phyloP scores from a whole-genome alignment of 345 rosid species.

The Populus davidiana region DNA sequence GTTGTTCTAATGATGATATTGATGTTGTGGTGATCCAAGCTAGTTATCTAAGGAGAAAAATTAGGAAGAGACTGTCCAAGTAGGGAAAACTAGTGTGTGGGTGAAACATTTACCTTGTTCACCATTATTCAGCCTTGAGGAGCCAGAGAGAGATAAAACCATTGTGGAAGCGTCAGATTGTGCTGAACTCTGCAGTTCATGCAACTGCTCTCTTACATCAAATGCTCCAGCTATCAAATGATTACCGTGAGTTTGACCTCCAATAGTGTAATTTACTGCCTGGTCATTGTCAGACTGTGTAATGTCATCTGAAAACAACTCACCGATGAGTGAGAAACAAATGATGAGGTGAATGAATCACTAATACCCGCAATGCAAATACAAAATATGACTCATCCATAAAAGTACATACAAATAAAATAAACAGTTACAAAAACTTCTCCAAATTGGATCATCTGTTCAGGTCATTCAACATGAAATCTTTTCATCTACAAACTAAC shows the following conservation, averaged over 20 bases:
- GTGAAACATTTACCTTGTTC: conserved; percentile 31
- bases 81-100: neutral
- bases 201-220: conserved; percentile 27
- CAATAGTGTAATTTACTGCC: conserved; percentile 22
- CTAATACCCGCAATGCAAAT: neutral
- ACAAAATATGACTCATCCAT: neutral
- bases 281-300: conserved; percentile 45
- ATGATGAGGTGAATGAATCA: neutral
- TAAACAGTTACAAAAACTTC: neutral
- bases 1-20: too few relatives aligned
- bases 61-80: neutral
- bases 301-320: conserved; percentile 63
- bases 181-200: conserved; percentile 12
- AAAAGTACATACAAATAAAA: neutral
- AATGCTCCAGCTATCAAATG: conserved; percentile 14
- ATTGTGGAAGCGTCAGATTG: conserved; percentile 12
- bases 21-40: too few relatives aligned
- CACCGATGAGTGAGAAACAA: conserved; percentile 2
- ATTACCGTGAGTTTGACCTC: conserved; percentile 20
- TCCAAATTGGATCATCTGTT: neutral
- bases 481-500: neutral
- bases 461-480: neutral
- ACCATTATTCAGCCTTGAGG: neutral
- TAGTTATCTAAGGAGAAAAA: neutral
- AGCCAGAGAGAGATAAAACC: conserved; percentile 14